Evolutionary conservation across 2,329 filamentous ascomycete genomes (phyloP).

Genomic region (Elsinoe ampelina): DNA sequence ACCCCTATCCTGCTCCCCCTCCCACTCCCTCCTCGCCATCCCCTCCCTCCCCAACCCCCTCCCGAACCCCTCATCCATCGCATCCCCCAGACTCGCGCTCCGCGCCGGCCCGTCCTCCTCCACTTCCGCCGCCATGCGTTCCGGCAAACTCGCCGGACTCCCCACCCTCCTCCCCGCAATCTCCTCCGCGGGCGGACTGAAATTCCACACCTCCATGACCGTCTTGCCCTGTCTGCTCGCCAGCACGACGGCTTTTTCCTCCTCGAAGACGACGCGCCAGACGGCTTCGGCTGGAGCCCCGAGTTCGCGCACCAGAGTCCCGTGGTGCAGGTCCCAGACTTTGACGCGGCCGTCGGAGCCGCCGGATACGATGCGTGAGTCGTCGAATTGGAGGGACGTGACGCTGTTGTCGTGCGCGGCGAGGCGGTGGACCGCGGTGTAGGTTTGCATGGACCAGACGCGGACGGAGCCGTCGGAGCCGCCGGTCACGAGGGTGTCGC

Average conservation of each 20-base stretch:
- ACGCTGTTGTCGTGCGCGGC: conserved; percentile 98
- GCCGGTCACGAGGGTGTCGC: conserved; percentile 88
- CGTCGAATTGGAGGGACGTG: conserved; percentile 94
- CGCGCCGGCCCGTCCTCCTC: background rate
- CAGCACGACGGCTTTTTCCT: conserved; percentile 95
- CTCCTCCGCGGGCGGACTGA: conserved; percentile 30
- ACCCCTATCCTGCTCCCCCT: background rate
- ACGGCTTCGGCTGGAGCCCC: conserved; percentile 88
- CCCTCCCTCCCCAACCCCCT: background rate
- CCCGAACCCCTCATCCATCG: conserved; percentile 10
- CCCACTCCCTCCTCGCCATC: background rate
- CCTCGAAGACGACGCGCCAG: conserved; percentile 96
- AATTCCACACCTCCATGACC: conserved; percentile 74
- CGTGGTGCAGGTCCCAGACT: conserved; percentile 93
- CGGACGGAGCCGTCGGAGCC: conserved; percentile 93
- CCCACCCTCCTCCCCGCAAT: conserved; percentile 8
- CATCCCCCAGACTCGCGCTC: conserved; percentile 3
- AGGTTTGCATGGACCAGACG: conserved; percentile 88
- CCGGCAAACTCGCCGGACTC: conserved; percentile 4
- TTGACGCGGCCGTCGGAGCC: conserved; percentile 97
- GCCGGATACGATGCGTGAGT: conserved; percentile 87
- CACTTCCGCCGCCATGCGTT: background rate
- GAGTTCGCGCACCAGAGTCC: conserved; percentile 80
- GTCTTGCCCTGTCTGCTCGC: conserved; percentile 76
- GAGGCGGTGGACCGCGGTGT: conserved; percentile 84